Evolutionary conservation across 306 rosid genomes (phyloP).

Genomic region (Dalbergia oliveri): DNA sequence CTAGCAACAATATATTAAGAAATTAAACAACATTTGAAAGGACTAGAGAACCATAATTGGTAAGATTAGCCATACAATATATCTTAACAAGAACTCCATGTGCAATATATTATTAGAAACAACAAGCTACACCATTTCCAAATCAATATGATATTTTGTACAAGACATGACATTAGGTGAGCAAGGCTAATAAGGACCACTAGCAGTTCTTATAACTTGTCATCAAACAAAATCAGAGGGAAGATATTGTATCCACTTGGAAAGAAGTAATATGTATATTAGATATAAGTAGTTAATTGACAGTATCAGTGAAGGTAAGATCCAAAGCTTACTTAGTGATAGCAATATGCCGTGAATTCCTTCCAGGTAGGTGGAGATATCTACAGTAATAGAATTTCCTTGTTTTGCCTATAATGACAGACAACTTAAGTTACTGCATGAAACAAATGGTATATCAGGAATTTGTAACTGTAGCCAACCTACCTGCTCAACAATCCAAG

Average conservation of each 20-base stretch:
- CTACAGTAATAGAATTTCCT: slow-evolving; percentile 58
- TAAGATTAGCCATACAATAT: slow-evolving; percentile 7
- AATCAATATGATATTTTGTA: slow-evolving; percentile 23
- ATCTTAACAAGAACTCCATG: no score
- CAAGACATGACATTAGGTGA: slow-evolving; percentile 18
- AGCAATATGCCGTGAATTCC: slow-evolving; percentile 85
- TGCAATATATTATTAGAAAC: slow-evolving; percentile 26
- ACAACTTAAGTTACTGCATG: slow-evolving; percentile 43
- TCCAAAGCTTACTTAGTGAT: slow-evolving; percentile 71
- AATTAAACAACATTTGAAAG: slow-evolving; percentile 31
- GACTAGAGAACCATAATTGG: neutral
- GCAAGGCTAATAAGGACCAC: slow-evolving; percentile 10
- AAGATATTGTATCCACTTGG: slow-evolving; percentile 32
- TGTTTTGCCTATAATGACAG: slow-evolving; percentile 65
- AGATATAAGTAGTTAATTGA: slow-evolving; percentile 38
- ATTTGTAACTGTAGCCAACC: slow-evolving; percentile 44
- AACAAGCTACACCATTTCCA: slow-evolving; percentile 34
- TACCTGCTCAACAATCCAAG: slow-evolving; percentile 88
- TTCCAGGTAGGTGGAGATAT: slow-evolving; percentile 77
- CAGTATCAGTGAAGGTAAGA: slow-evolving; percentile 40
- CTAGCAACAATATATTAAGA: slow-evolving; percentile 36
- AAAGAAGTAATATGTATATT: slow-evolving; percentile 23
- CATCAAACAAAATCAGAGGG: no score
- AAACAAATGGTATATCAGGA: slow-evolving; percentile 38
- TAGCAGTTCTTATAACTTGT: slow-evolving; percentile 30